phyloP scores from a whole-genome alignment of 139 green algal species.

The Dunaliella sp. region DNA sequence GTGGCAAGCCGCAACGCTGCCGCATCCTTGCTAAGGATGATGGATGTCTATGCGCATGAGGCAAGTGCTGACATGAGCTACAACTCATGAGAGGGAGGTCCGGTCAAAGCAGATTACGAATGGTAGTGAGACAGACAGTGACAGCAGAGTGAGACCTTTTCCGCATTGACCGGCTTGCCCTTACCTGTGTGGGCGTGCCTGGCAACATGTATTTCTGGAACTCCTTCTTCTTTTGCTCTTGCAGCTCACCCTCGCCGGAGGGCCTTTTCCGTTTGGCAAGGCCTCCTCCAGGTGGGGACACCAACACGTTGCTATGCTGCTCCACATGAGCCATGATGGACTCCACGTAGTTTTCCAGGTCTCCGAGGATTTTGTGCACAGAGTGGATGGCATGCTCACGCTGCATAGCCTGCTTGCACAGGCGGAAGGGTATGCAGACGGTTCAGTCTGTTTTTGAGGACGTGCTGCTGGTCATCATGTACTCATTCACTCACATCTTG shows the following conservation, averaged over 20 bases:
- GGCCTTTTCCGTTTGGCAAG: not conserved
- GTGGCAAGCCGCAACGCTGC: too few species aligned
- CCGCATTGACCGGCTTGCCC: not conserved
- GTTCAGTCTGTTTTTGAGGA: too few species aligned
- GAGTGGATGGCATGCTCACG: not conserved
- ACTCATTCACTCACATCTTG: too few species aligned
- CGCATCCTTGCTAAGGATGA: too few species aligned
- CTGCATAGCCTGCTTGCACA: not conserved
- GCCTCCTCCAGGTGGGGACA: not conserved
- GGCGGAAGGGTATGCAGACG: too few species aligned
- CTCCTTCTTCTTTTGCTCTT: not conserved
- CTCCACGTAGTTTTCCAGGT: not conserved
- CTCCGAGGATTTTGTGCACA: not conserved
- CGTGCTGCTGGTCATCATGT: too few species aligned
- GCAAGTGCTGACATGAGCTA: too few species aligned
- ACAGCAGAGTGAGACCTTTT: not conserved
- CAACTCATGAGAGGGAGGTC: too few species aligned
- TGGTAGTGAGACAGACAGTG: too few species aligned
- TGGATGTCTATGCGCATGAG: too few species aligned
- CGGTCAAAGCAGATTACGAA: too few species aligned
- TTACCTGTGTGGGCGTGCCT: conserved; percentile 6
- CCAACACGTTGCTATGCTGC: not conserved
- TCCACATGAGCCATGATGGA: not conserved
- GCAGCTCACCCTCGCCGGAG: not conserved
- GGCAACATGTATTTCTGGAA: conserved; percentile 3